phyloP scores from a whole-genome alignment of 2,329 filamentous ascomycete species.

The Fusarium veterinarium region DNA sequence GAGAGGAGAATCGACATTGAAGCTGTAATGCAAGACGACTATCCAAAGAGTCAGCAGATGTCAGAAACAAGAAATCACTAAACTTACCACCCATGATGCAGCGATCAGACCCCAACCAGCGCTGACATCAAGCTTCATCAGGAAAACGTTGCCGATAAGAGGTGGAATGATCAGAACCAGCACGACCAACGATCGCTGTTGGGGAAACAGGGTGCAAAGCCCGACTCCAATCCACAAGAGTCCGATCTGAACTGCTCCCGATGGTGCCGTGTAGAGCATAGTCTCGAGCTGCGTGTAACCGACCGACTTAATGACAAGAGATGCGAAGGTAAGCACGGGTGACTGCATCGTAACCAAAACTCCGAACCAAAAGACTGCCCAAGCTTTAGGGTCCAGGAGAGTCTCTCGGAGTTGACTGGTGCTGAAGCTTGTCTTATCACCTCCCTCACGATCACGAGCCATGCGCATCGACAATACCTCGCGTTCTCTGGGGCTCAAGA shows the following conservation, averaged over 20 bases:
- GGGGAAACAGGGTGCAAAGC: neutral
- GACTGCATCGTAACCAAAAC: neutral
- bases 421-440: neutral
- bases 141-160: neutral
- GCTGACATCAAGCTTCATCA: neutral
- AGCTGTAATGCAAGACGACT: slow-evolving; percentile 1
- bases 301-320: neutral
- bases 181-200: neutral
- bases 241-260: neutral
- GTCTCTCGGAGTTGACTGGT: neutral
- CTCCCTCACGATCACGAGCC: neutral
- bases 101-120: neutral
- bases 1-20: neutral
- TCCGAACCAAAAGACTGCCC: slow-evolving; percentile 1
- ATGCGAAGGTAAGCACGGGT: neutral
- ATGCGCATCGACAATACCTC: neutral
- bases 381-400: neutral
- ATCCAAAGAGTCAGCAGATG: neutral
- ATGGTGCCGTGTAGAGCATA: neutral
- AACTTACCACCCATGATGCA: neutral
- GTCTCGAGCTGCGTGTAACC: slow-evolving; percentile 1
- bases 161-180: neutral
- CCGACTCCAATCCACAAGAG: neutral
- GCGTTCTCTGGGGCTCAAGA: neutral
- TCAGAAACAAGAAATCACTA: fast-evolving